These are phyloP conservation scores for Pulveroboletus sp. DNA, from an alignment of 768 basidiomycete species.

Conservation along the genomic window DNA sequence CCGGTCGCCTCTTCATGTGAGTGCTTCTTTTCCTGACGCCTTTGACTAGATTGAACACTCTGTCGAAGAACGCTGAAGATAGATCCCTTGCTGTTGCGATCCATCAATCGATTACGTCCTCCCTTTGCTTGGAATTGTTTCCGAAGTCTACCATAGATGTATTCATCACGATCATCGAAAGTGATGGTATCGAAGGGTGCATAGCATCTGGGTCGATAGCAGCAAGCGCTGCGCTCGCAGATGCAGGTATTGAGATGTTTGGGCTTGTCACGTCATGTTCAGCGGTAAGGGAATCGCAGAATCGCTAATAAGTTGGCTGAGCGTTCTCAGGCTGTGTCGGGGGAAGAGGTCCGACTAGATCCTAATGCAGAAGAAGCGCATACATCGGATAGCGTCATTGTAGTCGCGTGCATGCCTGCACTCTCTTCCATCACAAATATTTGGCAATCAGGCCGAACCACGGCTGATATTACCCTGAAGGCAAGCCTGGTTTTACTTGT, in stretches of 20 bases:
- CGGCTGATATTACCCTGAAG: constrained; percentile 45
- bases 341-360: constrained; percentile 68
- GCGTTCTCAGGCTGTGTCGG: constrained; percentile 48
- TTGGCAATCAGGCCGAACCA: constrained; percentile 79
- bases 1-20: constrained; percentile 81
- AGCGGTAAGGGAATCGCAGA: constrained; percentile 46
- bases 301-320: constrained; percentile 1
- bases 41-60: constrained; percentile 1
- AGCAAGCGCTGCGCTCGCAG: constrained; percentile 84
- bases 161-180: constrained; percentile 84
- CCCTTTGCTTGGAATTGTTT: constrained; percentile 83
- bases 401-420: constrained; percentile 85
- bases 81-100: constrained; percentile 78
- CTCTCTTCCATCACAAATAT: constrained; percentile 76
- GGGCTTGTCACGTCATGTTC: constrained; percentile 85
- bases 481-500: constrained; percentile 42
- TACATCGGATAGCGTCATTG: constrained; percentile 59
- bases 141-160: constrained; percentile 94
- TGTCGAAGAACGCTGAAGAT: constrained; percentile 88
- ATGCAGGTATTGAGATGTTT: constrained; percentile 89
- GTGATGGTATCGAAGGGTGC: constrained; percentile 87
- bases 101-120: constrained; percentile 78
- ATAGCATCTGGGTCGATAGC: constrained; percentile 85
- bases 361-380: constrained; percentile 68
- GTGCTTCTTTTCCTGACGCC: constrained; percentile 22